These are phyloP conservation scores for Fomitiporia mediterranea DNA, from an alignment of 1,284 basidiomycete genomes.

Conservation along the genomic window DNA sequence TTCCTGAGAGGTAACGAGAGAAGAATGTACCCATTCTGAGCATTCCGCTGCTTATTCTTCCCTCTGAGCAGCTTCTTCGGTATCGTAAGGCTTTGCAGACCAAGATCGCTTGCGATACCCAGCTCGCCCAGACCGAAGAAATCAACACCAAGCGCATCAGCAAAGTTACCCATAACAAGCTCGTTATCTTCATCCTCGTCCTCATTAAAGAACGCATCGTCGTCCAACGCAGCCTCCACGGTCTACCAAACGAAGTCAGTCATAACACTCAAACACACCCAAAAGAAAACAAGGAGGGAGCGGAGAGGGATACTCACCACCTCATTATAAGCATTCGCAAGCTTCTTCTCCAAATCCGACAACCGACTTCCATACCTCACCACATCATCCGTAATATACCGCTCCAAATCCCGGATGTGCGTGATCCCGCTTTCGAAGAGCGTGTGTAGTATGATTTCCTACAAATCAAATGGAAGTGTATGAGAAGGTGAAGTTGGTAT, in stretches of 20 bases:
- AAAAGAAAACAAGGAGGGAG: background rate
- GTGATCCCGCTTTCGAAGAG: conserved; percentile 83
- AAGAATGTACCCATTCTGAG: conserved; percentile 44
- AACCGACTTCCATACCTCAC: conserved; percentile 71
- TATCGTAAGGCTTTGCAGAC: conserved; percentile 70
- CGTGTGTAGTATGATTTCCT: conserved; percentile 91
- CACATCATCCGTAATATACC: conserved; percentile 86
- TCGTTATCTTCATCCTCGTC: conserved; percentile 75
- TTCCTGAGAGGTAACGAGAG: background rate
- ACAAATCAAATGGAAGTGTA: no score
- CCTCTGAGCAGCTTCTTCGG: conserved; percentile 78
- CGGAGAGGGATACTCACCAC: conserved; percentile 54
- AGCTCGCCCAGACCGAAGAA: conserved; percentile 87
- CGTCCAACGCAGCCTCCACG: conserved; percentile 54
- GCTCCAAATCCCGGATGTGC: conserved; percentile 71
- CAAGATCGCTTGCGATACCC: conserved; percentile 85
- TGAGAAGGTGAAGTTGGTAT: no score
- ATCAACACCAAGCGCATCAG: conserved; percentile 86
- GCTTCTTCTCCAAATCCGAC: conserved; percentile 74
- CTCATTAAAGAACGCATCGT: conserved; percentile 68
- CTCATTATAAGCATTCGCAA: conserved; percentile 78
- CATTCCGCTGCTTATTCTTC: conserved; percentile 43
- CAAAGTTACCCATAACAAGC: conserved; percentile 76
- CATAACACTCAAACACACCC: no score
- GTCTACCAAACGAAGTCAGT: conserved; percentile 36